Base-by-base conservation (phyloP, 345 rosid species). In the Brassica napus region DNA sequence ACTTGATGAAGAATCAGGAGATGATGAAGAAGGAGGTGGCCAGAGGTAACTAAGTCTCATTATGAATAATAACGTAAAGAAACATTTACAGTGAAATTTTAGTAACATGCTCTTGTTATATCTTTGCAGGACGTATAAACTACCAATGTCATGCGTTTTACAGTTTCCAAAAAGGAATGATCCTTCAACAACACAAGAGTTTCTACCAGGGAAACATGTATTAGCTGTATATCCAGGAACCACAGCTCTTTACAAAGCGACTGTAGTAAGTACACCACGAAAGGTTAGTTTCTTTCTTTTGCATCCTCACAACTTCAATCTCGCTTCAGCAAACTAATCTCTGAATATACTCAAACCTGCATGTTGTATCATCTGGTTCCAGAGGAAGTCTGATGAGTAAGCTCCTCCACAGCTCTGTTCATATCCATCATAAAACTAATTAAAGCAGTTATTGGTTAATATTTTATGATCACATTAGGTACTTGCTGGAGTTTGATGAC, bases 141-240 rank as follows among this genome's bases (percentile, higher is more conserved):
- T 94, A 59, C 89, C 89, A 26, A 85, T 82, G 84, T 83, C 98
- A 28, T 86, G 86, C 54, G 85, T 92, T 65, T 86, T 92, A 78
- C 98, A 94, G 68, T 94, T 94, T 80, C 97, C 98, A 26, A 92
- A 80, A 64, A 76, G 86, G 65, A 90, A 83, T 39, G 95, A 94
- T 69, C 87, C 83, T 67, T 79, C 94, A 30, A 86, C 76, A n/a
- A 86, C 82, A 61, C 92, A 72, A 15, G 99, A 95, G 73, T 93
- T 86, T 70, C 83, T 80, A 60, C 78, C 87, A 1, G 92, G 97
- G 74, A 85, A 84, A 76, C 94, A 86, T 52, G 99, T 93, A 64
- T 87, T 95, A 87, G 99, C 99, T n/a, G 98, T 95, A 76, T 95
- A 95, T 88, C 99, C 99, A 1, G 99, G 97, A 83, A 95, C 99